Evolutionary conservation across 768 basidiomycete species (phyloP).

Genomic region (Melanogaster broomeanus): DNA sequence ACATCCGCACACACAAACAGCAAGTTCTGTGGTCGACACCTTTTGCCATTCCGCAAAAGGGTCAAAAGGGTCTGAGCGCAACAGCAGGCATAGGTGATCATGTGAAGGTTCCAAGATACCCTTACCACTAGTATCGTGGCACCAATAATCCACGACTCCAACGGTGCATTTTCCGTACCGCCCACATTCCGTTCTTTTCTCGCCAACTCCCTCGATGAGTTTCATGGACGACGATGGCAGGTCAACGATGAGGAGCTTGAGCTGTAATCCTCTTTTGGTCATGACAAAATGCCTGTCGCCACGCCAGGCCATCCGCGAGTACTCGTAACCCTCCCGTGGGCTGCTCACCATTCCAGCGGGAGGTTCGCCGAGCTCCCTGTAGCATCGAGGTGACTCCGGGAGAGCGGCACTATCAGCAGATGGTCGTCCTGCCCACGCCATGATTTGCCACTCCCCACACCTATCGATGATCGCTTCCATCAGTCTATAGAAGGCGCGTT

Average conservation of each 20-base stretch:
- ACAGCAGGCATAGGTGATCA: conserved; percentile 30
- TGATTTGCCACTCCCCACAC: conserved; percentile 34
- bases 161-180: conserved; percentile 22
- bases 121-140: conserved; percentile 29
- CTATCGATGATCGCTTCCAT: conserved; percentile 30
- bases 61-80: conserved; percentile 31
- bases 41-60: conserved; percentile 29
- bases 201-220: conserved; percentile 18
- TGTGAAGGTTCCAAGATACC: conserved; percentile 23
- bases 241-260: conserved; percentile 23
- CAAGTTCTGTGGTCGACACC: conserved; percentile 25
- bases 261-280: conserved; percentile 34
- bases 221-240: conserved; percentile 17
- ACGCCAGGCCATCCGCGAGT: conserved; percentile 15
- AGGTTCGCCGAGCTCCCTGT: conserved; percentile 18
- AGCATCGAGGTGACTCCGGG: conserved; percentile 33
- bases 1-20: conserved; percentile 21
- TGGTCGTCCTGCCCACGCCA: conserved; percentile 30
- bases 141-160: conserved; percentile 34
- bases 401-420: conserved; percentile 30
- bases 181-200: conserved; percentile 9
- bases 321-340: not conserved
- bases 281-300: conserved; percentile 30
- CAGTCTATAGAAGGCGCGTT: conserved; percentile 31
- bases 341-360: not conserved